Conservation (phyloP, 352 stramenopile genomes). For the Pythium diclinum region DNA sequence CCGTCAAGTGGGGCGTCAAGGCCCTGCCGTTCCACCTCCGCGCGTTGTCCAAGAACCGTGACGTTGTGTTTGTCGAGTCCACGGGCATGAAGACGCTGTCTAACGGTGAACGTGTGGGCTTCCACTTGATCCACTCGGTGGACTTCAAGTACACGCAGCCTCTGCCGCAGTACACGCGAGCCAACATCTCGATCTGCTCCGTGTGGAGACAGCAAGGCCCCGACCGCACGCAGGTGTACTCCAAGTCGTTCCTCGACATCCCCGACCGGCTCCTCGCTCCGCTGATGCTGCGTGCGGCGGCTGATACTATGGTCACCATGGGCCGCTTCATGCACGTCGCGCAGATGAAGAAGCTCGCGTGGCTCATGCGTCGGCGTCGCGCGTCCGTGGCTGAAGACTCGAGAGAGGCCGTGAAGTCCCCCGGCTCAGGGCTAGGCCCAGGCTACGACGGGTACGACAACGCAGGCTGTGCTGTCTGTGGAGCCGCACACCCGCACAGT, state of each 20-base stretch:
- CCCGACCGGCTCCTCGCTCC: conserved; percentile 34
- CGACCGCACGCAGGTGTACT: conserved; percentile 29
- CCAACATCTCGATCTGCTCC: conserved; percentile 59
- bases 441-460: conserved; percentile 5
- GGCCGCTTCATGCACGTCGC: conserved; percentile 41
- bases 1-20: conserved; percentile 65
- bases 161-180: conserved; percentile 38
- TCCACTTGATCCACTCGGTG: conserved; percentile 63
- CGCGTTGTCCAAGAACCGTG: conserved; percentile 42
- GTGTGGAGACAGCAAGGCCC: conserved; percentile 43
- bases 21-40: conserved; percentile 42
- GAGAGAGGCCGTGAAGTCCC: not conserved
- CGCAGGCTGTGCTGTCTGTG: conserved; percentile 1
- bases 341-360: conserved; percentile 69
- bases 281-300: conserved; percentile 39
- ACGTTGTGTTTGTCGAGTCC: conserved; percentile 60
- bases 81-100: conserved; percentile 36
- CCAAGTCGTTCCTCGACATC: conserved; percentile 48
- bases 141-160: conserved; percentile 53
- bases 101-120: conserved; percentile 53
- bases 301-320: conserved; percentile 36
- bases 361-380: conserved; percentile 33
- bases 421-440: not conserved
- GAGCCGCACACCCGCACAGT: not conserved
- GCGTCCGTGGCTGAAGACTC: conserved; percentile 8